phyloP scores from a whole-genome alignment of 257 asterid species.

The Eucommia ulmoides region DNA sequence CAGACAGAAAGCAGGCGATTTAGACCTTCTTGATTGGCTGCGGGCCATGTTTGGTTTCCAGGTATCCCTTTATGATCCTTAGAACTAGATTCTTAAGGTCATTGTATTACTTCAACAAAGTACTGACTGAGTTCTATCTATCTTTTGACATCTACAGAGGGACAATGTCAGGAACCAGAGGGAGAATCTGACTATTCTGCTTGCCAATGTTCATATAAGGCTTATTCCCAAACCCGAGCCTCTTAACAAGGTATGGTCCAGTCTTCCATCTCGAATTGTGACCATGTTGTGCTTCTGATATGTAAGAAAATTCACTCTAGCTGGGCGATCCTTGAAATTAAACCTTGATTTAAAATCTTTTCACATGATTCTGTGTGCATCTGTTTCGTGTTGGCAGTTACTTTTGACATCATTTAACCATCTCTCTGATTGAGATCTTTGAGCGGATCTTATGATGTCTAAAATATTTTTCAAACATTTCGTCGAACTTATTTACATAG shows the following conservation, averaged over 20 bases:
- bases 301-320: too few relatives aligned
- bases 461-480: conserved; percentile 4
- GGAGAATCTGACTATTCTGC: conserved; percentile 81
- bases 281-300: too few relatives aligned
- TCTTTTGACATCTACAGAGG: conserved; percentile 44
- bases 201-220: conserved; percentile 84
- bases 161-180: conserved; percentile 92
- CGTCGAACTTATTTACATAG: conserved; percentile 7
- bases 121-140: conserved; percentile 8
- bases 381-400: neutral
- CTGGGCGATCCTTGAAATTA: too few relatives aligned
- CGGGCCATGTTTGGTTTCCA: conserved; percentile 98
- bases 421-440: neutral
- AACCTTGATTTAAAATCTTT: neutral
- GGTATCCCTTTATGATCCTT: conserved; percentile 35
- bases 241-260: conserved; percentile 44
- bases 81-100: conserved; percentile 10
- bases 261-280: neutral
- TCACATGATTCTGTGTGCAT: neutral
- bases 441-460: neutral
- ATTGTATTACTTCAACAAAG: conserved; percentile 9
- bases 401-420: neutral
- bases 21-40: conserved; percentile 97
- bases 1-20: conserved; percentile 69
- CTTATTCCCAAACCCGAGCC: conserved; percentile 89